Conservation (phyloP, 106 monocot genomes). For the Allium fistulosum region DNA sequence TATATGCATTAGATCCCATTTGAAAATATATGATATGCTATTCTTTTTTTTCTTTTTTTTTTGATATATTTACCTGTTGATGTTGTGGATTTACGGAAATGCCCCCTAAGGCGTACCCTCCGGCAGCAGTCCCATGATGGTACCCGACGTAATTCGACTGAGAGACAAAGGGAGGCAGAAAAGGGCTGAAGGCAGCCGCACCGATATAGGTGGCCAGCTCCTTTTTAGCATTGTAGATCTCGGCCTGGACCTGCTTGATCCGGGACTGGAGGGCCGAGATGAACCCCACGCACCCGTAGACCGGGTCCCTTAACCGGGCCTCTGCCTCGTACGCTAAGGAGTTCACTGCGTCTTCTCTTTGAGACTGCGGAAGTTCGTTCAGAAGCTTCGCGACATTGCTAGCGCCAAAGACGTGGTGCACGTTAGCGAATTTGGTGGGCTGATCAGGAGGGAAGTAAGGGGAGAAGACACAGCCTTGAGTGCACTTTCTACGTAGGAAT, state of each 20-base stretch:
- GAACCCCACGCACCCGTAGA: conserved; percentile 54
- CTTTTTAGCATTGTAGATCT: conserved; percentile 28
- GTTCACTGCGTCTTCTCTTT: conserved; percentile 60
- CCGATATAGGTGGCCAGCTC: conserved; percentile 28
- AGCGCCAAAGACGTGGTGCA: conserved; percentile 82
- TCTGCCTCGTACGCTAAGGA: conserved; percentile 58
- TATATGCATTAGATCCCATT: neutral
- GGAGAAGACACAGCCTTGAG: conserved; percentile 64
- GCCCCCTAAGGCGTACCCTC: too few species aligned
- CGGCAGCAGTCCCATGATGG: too few species aligned
- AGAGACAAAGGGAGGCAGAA: neutral
- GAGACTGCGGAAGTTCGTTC: conserved; percentile 38
- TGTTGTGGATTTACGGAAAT: neutral
- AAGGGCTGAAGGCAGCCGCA: neutral
- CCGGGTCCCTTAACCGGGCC: conserved; percentile 41
- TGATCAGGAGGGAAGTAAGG: conserved; percentile 89
- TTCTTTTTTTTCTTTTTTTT: too few species aligned
- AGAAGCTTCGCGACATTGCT: conserved; percentile 84
- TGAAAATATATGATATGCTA: neutral
- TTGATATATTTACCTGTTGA: neutral
- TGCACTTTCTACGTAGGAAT: conserved; percentile 76
- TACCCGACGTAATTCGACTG: neutral
- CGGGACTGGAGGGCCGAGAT: conserved; percentile 35
- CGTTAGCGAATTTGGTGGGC: conserved; percentile 49
- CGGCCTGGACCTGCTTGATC: conserved; percentile 27